Evolutionary conservation across 1,284 basidiomycete species (phyloP).

Genomic region (Trametes sp.): DNA sequence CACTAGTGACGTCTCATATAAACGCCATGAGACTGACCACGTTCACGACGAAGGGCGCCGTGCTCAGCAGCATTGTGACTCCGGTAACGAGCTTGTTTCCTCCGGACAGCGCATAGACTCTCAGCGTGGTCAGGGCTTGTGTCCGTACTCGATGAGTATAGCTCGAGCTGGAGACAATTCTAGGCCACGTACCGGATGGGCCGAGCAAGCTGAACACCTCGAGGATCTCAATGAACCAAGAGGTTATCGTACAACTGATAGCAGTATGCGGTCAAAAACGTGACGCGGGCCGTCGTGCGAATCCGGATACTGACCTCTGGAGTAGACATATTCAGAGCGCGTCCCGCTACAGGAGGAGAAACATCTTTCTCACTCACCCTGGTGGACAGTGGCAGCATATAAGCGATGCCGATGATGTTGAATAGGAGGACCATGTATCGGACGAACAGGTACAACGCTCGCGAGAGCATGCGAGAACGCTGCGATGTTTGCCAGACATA

Average conservation of each 20-base stretch:
- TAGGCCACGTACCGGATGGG: neutral
- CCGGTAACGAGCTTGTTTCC: neutral
- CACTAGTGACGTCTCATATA: neutral
- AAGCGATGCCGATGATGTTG: too few relatives aligned
- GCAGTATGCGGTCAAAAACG: too few relatives aligned
- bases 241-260: neutral
- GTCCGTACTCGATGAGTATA: neutral
- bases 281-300: neutral
- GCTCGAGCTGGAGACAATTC: neutral
- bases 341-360: too few relatives aligned
- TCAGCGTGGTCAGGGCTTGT: neutral
- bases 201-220: neutral
- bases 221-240: neutral
- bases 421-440: neutral
- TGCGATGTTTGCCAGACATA: neutral
- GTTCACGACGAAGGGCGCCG: neutral
- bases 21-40: neutral
- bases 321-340: too few relatives aligned
- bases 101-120: neutral
- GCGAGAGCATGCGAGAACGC: neutral
- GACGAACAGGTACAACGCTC: neutral
- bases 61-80: neutral
- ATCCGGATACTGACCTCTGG: neutral
- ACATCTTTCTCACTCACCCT: too few relatives aligned
- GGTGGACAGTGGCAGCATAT: neutral